These are phyloP conservation scores for Sextonia rubra DNA, from an alignment of 164 flowering plant genomes.

Conservation along the genomic window DNA sequence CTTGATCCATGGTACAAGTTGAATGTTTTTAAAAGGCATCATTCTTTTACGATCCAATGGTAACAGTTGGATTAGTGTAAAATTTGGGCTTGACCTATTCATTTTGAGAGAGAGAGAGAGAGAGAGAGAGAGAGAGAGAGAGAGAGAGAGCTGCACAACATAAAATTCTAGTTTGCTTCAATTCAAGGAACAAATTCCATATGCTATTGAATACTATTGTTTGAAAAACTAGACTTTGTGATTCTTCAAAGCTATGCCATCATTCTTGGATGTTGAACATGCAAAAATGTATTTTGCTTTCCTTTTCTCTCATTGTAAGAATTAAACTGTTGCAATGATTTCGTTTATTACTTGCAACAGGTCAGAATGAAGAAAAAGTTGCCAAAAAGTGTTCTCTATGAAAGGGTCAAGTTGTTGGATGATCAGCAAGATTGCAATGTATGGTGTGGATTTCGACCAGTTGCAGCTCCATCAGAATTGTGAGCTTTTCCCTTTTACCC, in stretches of 20 bases:
- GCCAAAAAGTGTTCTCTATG: slow-evolving; percentile 43
- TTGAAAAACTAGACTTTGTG: not conserved
- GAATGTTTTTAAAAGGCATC: too few species aligned
- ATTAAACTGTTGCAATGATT: not conserved
- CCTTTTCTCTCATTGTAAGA: not conserved
- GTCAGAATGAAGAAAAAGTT: slow-evolving; percentile 49
- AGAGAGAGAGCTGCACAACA: too few species aligned
- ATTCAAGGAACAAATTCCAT: too few species aligned
- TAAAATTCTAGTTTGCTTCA: too few species aligned
- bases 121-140: too few species aligned
- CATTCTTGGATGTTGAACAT: not conserved
- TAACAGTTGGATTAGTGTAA: too few species aligned
- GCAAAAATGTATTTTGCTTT: not conserved
- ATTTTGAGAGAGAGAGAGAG: too few species aligned
- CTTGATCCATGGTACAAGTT: too few species aligned
- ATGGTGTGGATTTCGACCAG: slow-evolving; percentile 52
- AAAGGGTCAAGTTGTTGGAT: slow-evolving; percentile 52
- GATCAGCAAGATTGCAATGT: slow-evolving; percentile 42
- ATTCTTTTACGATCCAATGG: too few species aligned
- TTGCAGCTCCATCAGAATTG: slow-evolving; percentile 53
- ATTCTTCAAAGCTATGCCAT: not conserved
- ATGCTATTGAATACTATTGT: too few species aligned
- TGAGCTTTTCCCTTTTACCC: slow-evolving; percentile 23
- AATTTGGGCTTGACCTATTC: too few species aligned
- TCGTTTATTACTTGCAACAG: slow-evolving; percentile 14